A percentile compares a stretch with the other conserved stretches of the same genome.
Conservation (phyloP, 257 asterid genomes). For the Scutellaria baicalensis region DNA sequence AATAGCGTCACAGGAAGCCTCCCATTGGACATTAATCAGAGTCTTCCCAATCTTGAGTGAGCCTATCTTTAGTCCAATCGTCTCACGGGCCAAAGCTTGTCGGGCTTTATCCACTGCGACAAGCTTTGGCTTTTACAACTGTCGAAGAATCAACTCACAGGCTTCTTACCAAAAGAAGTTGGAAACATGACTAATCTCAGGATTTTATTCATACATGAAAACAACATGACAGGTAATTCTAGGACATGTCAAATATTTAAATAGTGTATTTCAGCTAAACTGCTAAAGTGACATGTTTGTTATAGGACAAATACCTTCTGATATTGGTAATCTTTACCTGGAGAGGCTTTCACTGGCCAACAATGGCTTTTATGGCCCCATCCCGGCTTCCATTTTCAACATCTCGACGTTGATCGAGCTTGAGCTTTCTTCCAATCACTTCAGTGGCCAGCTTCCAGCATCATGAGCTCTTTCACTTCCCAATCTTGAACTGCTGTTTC, state of each 20-base stretch:
- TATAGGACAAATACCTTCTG: background rate
- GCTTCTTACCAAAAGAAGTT: background rate
- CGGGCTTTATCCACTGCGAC: constrained; percentile 12
- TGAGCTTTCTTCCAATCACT: background rate
- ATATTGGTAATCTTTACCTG: constrained; percentile 11
- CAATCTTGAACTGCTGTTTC: background rate
- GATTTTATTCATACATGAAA: background rate
- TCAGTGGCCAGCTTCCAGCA: constrained; percentile 18
- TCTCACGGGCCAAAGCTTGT: constrained; percentile 19
- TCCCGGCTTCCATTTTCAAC: constrained; percentile 11
- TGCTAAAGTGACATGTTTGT: background rate
- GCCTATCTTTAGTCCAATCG: constrained; percentile 9
- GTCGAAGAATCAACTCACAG: constrained; percentile 14
- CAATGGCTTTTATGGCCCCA: background rate
- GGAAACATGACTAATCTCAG: constrained; percentile 8
- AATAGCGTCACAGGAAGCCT: constrained; percentile 33
- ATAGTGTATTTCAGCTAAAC: too few relatives aligned
- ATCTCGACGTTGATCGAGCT: constrained; percentile 5
- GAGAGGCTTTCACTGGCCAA: background rate
- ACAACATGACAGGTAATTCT: background rate
- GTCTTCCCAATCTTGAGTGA: constrained; percentile 19
- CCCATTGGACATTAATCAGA: constrained; percentile 4
- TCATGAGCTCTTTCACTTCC: constrained; percentile 4
- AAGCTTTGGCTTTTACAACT: constrained; percentile 5
- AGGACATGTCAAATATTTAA: too few relatives aligned